Conservation (phyloP, 495 filamentous ascomycete genomes). For the Oleoguttula mirabilis region DNA sequence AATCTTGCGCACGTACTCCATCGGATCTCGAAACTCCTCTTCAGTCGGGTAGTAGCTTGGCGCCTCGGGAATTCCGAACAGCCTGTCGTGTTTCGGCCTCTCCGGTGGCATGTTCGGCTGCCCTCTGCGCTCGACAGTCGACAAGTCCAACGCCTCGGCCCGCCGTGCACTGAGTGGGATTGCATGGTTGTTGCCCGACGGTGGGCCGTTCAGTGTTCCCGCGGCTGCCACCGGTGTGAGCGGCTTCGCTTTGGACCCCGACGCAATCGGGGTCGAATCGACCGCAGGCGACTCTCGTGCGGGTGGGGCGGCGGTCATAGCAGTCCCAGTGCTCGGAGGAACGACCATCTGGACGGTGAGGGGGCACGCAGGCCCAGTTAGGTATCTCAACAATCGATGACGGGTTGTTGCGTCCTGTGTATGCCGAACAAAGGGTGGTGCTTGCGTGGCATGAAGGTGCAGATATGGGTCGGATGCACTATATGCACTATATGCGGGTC, state of each 20-base stretch:
- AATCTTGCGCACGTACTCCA: conserved; percentile 86
- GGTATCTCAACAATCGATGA: too few relatives aligned
- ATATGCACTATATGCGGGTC: conserved; percentile 1
- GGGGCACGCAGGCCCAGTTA: too few relatives aligned
- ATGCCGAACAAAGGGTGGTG: too few relatives aligned
- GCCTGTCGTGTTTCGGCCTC: conserved; percentile 58
- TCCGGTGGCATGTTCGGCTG: conserved; percentile 65
- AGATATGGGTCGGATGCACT: conserved; percentile 4
- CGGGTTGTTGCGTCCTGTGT: too few relatives aligned
- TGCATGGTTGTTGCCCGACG: conserved; percentile 19
- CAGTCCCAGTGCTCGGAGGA: conserved; percentile 8
- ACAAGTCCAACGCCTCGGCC: conserved; percentile 66
- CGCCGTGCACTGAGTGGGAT: conserved; percentile 56
- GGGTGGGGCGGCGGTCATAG: conserved; percentile 1
- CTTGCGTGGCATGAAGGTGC: conserved; percentile 3
- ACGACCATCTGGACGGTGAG: conserved; percentile 12
- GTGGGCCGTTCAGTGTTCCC: conserved; percentile 20
- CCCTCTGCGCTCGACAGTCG: conserved; percentile 82
- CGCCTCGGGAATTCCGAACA: conserved; percentile 77
- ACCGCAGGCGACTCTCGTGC: background rate
- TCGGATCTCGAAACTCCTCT: conserved; percentile 89
- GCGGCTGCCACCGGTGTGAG: conserved; percentile 8
- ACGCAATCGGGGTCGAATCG: background rate
- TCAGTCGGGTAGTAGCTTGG: conserved; percentile 83
- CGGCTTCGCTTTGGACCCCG: conserved; percentile 7